phyloP scores from a whole-genome alignment of 2,329 filamentous ascomycete genomes.

The Aspergillus fischeri region DNA sequence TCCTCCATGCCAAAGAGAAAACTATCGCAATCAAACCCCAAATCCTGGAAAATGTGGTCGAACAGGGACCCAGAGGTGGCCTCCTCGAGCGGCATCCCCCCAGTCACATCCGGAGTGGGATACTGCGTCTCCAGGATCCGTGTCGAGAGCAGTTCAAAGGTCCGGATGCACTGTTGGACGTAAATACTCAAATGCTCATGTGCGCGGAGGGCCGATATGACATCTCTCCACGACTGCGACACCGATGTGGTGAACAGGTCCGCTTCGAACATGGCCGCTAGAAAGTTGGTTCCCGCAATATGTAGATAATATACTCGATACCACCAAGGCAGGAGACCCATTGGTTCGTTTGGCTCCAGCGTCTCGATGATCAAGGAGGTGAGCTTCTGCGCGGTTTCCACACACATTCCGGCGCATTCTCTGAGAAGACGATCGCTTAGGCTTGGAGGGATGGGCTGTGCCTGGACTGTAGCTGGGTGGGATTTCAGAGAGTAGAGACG shows the following conservation, averaged over 20 bases:
- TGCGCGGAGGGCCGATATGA: conserved; percentile 10
- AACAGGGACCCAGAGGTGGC: background rate
- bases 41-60: background rate
- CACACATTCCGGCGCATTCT: conserved; percentile 14
- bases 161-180: background rate
- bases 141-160: background rate
- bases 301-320: conserved; percentile 19
- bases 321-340: conserved; percentile 19
- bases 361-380: conserved; percentile 10
- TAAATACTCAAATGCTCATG: background rate
- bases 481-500: conserved; percentile 12
- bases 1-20: background rate
- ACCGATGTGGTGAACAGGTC: conserved; percentile 25
- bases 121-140: background rate
- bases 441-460: background rate
- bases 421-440: conserved; percentile 13
- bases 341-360: conserved; percentile 7
- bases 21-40: background rate
- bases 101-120: background rate
- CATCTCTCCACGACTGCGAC: conserved; percentile 20
- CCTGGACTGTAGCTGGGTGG: background rate
- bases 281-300: conserved; percentile 14
- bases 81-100: background rate
- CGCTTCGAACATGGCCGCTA: conserved; percentile 19
- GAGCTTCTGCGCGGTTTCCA: conserved; percentile 14